Base-by-base conservation (phyloP, 2,329 filamentous ascomycete species). In the Catunica adiposa region DNA sequence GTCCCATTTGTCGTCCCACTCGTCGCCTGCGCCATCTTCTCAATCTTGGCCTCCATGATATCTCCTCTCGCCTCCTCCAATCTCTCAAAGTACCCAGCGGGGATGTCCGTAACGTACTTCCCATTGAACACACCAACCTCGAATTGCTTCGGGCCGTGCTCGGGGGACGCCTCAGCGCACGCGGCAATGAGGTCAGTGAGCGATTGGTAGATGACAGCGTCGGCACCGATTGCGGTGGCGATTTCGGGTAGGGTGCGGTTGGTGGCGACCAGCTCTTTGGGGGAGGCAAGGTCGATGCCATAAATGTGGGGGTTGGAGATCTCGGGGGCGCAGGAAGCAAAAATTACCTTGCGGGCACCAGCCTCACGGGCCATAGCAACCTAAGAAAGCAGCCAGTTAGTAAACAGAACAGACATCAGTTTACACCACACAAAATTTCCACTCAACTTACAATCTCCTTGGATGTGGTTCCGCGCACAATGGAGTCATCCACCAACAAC, bases 41-140 rank as follows among this genome's bases (percentile, higher is more conserved):
- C n/a, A n/a, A 42, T 26, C 11, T 40, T 46, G 9, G 25, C 56
- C 3, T 44, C 46, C 26, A 46, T 29, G 60, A 78, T 83, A 66
- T 86, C 82, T 50, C 83, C 84, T 54, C 86, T 76, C 17, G 89
- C 69, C 58, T 76, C 72, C 68, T 86, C 83, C 3, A 94, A 73
- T 63, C 88, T 86, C 61, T 86, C 80, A 62, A 96, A 92, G 70
- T 96, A 96, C 38, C 78, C 82, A 5, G 82, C 76, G 1, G 83
- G 78, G 1, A 96, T 84, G 0, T 80, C 80, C 0, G 90, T 96
- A 59, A 86, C 75, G 68, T 96, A 96, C 60, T 82, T 80, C 48
- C 90, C 90, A 64, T 82, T 88, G 71, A 97, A 96, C 7, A 96
- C 89, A 55, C 90, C 89, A 1, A 94, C 82, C 66, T 97, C 90